Evolutionary conservation across 352 stramenopile species (phyloP).

Genomic region (Globisporangium lucens): DNA sequence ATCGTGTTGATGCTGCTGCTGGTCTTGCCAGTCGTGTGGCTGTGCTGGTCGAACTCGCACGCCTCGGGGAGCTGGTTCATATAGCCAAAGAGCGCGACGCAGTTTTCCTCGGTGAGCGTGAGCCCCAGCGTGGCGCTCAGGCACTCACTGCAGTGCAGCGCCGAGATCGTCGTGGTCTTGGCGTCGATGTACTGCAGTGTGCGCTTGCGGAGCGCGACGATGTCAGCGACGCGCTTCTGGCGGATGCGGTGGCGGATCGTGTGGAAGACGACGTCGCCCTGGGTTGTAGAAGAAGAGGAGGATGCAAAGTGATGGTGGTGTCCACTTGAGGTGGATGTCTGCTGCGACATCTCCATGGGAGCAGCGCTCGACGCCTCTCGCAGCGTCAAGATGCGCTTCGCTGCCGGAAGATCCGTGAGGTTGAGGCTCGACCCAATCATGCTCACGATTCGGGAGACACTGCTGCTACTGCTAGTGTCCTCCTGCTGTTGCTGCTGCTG

Average conservation of each 20-base stretch:
- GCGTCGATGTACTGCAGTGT: slow-evolving; percentile 49
- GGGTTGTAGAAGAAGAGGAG: slow-evolving; percentile 1
- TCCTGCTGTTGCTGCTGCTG: background rate
- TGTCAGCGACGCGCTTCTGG: slow-evolving; percentile 38
- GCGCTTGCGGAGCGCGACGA: slow-evolving; percentile 47
- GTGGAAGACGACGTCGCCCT: slow-evolving; percentile 42
- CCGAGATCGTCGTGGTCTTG: slow-evolving; percentile 48
- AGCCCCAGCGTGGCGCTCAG: slow-evolving; percentile 38
- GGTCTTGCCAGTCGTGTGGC: slow-evolving; percentile 2
- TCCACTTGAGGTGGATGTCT: background rate
- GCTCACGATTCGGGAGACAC: slow-evolving; percentile 8
- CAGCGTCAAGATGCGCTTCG: slow-evolving; percentile 47
- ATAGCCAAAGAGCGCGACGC: slow-evolving; percentile 48
- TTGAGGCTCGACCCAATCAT: slow-evolving; percentile 9
- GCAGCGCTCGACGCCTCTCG: slow-evolving; percentile 48
- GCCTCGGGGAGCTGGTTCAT: slow-evolving; percentile 31
- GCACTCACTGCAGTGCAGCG: slow-evolving; percentile 34
- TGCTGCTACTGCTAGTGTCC: background rate
- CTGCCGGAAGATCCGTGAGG: slow-evolving; percentile 11
- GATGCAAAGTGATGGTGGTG: background rate
- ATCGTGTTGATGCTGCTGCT: slow-evolving; percentile 13
- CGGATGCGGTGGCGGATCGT: slow-evolving; percentile 43
- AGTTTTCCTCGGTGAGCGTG: slow-evolving; percentile 38
- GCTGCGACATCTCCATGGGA: slow-evolving; percentile 18
- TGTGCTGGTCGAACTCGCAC: background rate